Evolutionary conservation across 768 basidiomycete species (phyloP).

Genomic region (Pisolithus marmoratus): DNA sequence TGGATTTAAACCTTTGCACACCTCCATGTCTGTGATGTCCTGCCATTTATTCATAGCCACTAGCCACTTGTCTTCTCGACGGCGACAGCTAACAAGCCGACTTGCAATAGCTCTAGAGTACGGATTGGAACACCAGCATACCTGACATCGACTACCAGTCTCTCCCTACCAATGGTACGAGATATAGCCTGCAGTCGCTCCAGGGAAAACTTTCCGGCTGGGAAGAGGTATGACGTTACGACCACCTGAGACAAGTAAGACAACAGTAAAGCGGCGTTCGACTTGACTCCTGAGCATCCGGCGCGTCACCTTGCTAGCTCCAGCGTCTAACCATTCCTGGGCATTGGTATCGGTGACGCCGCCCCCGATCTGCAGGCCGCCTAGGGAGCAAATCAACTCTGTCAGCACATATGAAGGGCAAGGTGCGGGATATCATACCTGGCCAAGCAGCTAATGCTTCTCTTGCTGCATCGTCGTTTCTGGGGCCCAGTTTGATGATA

Average conservation of each 20-base stretch:
- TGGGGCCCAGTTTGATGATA: constrained; percentile 90
- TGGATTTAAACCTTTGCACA: constrained; percentile 58
- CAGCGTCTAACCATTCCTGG: constrained; percentile 74
- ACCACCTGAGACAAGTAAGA: constrained; percentile 62
- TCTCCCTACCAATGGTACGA: constrained; percentile 69
- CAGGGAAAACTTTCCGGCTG: constrained; percentile 70
- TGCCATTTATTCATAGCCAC: constrained; percentile 99
- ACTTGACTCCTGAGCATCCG: background rate
- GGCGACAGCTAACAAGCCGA: constrained; percentile 62
- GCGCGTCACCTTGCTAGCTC: constrained; percentile 76
- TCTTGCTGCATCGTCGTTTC: constrained; percentile 84
- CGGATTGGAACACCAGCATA: constrained; percentile 24
- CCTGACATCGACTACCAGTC: constrained; percentile 93
- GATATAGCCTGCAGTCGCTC: constrained; percentile 63
- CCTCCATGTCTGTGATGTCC: constrained; percentile 89
- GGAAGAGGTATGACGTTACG: constrained; percentile 96
- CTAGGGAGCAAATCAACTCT: constrained; percentile 31
- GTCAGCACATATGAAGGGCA: constrained; percentile 4
- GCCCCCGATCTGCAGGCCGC: constrained; percentile 86
- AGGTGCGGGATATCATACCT: constrained; percentile 35
- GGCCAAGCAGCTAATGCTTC: constrained; percentile 84
- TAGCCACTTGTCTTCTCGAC: constrained; percentile 71
- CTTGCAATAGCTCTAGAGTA: background rate
- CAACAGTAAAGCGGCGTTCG: constrained; percentile 3
- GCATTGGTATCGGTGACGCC: constrained; percentile 85